Evolutionary conservation across 106 monocot genomes (phyloP).

Genomic region (Vanilla planifolia): DNA sequence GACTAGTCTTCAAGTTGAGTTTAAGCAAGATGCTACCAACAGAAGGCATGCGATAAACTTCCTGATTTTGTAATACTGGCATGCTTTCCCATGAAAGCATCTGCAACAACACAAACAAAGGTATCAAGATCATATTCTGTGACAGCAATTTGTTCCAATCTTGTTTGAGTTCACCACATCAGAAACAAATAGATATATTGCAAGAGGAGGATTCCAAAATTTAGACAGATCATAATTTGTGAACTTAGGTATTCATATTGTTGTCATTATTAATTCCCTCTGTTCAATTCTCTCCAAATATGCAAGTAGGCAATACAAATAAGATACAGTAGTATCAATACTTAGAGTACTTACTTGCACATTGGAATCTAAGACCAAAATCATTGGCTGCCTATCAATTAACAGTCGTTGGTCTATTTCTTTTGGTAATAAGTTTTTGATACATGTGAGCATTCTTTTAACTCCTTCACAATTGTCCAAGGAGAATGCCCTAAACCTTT

Average conservation of each 20-base stretch:
- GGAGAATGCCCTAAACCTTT: conserved; percentile 50
- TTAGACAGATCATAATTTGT: too few relatives aligned
- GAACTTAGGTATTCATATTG: too few relatives aligned
- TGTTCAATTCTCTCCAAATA: too few relatives aligned
- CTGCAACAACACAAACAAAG: conserved; percentile 21
- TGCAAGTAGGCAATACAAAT: too few relatives aligned
- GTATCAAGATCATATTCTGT: too few relatives aligned
- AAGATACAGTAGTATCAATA: too few relatives aligned
- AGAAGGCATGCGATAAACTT: conserved; percentile 94
- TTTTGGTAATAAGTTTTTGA: conserved; percentile 26
- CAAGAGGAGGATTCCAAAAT: too few relatives aligned
- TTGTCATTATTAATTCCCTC: too few relatives aligned
- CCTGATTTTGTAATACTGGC: conserved; percentile 61
- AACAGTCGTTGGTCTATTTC: conserved; percentile 11
- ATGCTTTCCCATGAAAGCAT: conserved; percentile 92
- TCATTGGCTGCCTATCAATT: conserved; percentile 59
- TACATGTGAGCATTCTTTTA: conserved; percentile 10
- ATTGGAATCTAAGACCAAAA: conserved; percentile 66
- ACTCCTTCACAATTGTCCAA: conserved; percentile 10
- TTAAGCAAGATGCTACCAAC: conserved; percentile 41
- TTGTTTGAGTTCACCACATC: too few relatives aligned
- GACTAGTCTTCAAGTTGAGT: conserved; percentile 22
- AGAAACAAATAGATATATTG: neutral
- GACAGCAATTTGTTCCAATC: too few relatives aligned
- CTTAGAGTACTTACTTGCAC: conserved; percentile 57